Percentiles rank a stretch among this genome's conserved stretches.
Evolutionary conservation across 2,329 filamentous ascomycete species (phyloP).

Genomic region (Penicillium sp.): DNA sequence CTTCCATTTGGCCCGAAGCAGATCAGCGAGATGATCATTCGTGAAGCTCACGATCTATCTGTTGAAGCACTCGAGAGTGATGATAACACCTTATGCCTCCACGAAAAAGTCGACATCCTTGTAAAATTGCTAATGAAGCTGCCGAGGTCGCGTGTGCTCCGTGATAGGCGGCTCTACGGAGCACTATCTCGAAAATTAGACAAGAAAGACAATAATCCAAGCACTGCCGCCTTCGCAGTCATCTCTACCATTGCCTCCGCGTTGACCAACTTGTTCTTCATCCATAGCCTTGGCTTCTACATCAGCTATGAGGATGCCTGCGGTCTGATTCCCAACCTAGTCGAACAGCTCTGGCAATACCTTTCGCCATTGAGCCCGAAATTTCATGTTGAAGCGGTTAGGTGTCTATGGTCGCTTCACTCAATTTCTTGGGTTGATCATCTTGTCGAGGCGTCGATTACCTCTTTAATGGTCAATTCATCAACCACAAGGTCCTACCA

Average conservation of each 20-base stretch:
- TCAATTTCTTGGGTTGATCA: conserved; percentile 66
- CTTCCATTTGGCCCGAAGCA: conserved; percentile 60
- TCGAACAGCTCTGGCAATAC: conserved; percentile 74
- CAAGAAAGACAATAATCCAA: conserved; percentile 21
- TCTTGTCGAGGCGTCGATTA: conserved; percentile 77
- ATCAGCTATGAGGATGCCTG: conserved; percentile 52
- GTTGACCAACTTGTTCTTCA: conserved; percentile 39
- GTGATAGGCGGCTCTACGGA: conserved; percentile 35
- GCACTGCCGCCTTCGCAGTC: conserved; percentile 35
- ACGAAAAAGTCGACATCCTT: conserved; percentile 61
- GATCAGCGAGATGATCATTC: conserved; percentile 63
- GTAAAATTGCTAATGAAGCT: conserved; percentile 49
- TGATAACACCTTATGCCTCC: conserved; percentile 47
- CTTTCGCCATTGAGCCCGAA: conserved; percentile 82
- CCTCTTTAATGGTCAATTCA: conserved; percentile 64
- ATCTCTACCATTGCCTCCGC: conserved; percentile 52
- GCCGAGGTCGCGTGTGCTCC: conserved; percentile 36
- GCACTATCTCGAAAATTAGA: conserved; percentile 32
- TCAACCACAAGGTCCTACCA: conserved; percentile 24
- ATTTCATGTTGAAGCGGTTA: conserved; percentile 90
- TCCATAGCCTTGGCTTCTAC: conserved; percentile 37
- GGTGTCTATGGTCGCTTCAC: conserved; percentile 83
- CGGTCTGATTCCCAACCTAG: conserved; percentile 65
- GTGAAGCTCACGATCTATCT: conserved; percentile 52
- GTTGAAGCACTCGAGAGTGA: conserved; percentile 32